phyloP scores from a whole-genome alignment of 805 yeast genomes.

The Saccharomycopsis synnaedendra region DNA sequence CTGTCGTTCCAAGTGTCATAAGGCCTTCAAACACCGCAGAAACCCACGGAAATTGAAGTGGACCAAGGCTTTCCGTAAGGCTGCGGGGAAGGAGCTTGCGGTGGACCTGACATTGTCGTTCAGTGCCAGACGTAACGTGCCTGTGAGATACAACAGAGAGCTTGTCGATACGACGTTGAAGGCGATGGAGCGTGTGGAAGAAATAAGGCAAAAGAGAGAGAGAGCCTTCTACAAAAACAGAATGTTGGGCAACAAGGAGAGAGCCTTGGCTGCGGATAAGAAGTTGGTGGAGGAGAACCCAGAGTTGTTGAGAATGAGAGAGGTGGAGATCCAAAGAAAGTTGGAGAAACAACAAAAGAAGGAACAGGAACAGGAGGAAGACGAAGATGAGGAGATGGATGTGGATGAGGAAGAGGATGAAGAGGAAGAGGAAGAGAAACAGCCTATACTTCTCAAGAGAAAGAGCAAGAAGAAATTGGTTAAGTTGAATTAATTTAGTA shows the following conservation, averaged over 20 bases:
- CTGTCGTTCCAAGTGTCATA: constrained; percentile 97
- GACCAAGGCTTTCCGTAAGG: constrained; percentile 98
- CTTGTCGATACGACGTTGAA: constrained; percentile 85
- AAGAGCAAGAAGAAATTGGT: constrained; percentile 10
- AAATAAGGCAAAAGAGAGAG: constrained; percentile 92
- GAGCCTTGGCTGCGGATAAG: constrained; percentile 73
- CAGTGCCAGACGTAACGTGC: constrained; percentile 95
- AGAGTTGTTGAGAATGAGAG: constrained; percentile 83
- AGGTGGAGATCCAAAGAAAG: constrained; percentile 73
- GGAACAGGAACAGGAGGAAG: constrained; percentile 35
- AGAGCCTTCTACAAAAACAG: constrained; percentile 98
- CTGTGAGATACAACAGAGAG: constrained; percentile 95
- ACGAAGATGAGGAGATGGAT: constrained; percentile 34
- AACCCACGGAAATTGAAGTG: constrained; percentile 96
- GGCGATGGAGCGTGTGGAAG: constrained; percentile 94
- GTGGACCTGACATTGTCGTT: constrained; percentile 94
- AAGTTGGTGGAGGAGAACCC: constrained; percentile 84
- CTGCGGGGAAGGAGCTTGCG: constrained; percentile 97
- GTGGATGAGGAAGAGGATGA: constrained; percentile 35
- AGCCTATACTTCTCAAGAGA: constrained; percentile 27
- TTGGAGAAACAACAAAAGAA: constrained; percentile 60
- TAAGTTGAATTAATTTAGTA: no score
- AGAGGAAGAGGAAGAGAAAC: constrained; percentile 31
- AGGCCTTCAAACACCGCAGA: constrained; percentile 93
- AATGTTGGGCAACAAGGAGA: constrained; percentile 95